Evolutionary conservation across 2,329 filamentous ascomycete genomes (phyloP).

Genomic region (Aschersonia sp.): DNA sequence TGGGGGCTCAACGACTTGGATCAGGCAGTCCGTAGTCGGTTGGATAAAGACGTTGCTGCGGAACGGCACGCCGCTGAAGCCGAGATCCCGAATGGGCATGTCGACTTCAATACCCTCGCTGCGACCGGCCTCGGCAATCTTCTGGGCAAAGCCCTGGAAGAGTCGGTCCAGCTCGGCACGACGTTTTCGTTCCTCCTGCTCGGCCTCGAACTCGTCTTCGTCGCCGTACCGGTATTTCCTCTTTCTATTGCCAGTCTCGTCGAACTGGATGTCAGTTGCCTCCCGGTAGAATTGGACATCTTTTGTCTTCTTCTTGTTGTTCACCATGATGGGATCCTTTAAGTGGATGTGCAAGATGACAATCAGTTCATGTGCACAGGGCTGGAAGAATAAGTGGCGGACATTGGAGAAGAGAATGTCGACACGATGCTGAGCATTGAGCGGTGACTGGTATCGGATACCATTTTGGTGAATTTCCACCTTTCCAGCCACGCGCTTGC

Average conservation of each 20-base stretch:
- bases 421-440: conserved; percentile 69
- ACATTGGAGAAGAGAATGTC: conserved; percentile 97
- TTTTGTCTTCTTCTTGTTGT: conserved; percentile 95
- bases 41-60: conserved; percentile 92
- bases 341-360: conserved; percentile 97
- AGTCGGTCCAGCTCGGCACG: conserved; percentile 86
- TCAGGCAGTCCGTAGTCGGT: conserved; percentile 90
- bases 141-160: conserved; percentile 93
- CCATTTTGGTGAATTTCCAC: conserved; percentile 98
- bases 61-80: conserved; percentile 92
- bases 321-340: conserved; percentile 95
- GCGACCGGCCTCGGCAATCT: conserved; percentile 90
- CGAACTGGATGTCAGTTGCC: conserved; percentile 96
- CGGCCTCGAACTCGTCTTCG: conserved; percentile 96
- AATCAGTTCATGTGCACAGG: conserved; percentile 88
- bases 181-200: conserved; percentile 88
- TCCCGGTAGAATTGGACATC: conserved; percentile 98
- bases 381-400: conserved; percentile 97
- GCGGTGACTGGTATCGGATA: conserved; percentile 80
- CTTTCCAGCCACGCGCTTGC: conserved; percentile 89
- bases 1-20: conserved; percentile 91
- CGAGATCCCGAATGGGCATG: conserved; percentile 90
- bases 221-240: conserved; percentile 96
- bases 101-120: conserved; percentile 87
- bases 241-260: conserved; percentile 96